A percentile compares a stretch with the other conserved stretches of the same genome.
Evolutionary conservation across 495 filamentous ascomycete genomes (phyloP).

Genomic region (Aspergillus avenaceus): DNA sequence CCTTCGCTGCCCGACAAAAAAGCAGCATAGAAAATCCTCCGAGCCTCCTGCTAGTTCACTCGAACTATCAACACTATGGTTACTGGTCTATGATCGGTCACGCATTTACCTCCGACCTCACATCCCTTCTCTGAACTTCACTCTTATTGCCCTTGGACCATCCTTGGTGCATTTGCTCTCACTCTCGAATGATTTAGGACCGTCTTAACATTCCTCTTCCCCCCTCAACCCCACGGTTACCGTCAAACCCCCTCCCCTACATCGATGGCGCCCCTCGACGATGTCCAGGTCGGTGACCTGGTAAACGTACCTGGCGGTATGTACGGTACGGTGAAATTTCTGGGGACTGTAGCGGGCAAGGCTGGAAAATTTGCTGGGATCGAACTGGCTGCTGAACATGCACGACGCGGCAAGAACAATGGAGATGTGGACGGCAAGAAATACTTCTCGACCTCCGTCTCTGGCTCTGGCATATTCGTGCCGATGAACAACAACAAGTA

Average conservation of each 20-base stretch:
- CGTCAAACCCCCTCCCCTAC: conserved; percentile 1
- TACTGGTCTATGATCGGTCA: conserved; percentile 17
- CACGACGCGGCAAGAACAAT: conserved; percentile 85
- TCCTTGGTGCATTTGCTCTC: background rate
- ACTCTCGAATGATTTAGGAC: background rate
- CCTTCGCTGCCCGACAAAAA: conserved; percentile 16
- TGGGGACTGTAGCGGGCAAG: conserved; percentile 84
- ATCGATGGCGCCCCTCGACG: conserved; percentile 40
- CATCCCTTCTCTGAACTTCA: background rate
- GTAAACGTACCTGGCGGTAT: conserved; percentile 96
- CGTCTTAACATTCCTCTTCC: background rate
- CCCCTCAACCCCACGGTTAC: conserved; percentile 1
- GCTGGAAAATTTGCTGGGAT: conserved; percentile 92
- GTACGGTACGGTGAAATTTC: conserved; percentile 83
- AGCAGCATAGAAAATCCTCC: conserved; percentile 9
- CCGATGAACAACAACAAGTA: conserved; percentile 81
- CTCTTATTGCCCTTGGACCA: background rate
- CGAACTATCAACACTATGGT: conserved; percentile 8
- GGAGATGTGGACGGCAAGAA: conserved; percentile 85
- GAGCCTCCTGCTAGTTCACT: conserved; percentile 11
- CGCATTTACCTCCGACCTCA: conserved; percentile 4
- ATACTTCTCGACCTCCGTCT: conserved; percentile 78
- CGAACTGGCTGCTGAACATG: conserved; percentile 77
- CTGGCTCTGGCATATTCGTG: conserved; percentile 89
- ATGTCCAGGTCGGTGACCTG: conserved; percentile 76